phyloP scores from a whole-genome alignment of 2,329 filamentous ascomycete species.

The Colletotrichum tropicale region DNA sequence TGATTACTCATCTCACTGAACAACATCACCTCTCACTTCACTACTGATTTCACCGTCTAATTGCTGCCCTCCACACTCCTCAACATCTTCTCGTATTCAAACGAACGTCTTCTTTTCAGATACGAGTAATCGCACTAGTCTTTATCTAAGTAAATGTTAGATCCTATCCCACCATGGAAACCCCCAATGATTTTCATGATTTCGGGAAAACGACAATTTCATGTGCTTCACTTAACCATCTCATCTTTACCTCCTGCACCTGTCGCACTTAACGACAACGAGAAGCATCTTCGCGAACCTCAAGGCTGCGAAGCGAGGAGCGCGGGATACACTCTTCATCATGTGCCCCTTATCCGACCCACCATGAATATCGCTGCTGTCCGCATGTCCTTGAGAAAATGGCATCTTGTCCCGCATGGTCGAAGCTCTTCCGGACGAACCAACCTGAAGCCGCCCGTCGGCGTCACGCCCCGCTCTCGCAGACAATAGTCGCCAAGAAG shows the following conservation, averaged over 20 bases:
- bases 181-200: neutral
- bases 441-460: neutral
- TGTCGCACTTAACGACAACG: neutral
- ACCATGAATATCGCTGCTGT: neutral
- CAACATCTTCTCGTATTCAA: neutral
- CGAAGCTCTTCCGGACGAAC: neutral
- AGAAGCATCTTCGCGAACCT: neutral
- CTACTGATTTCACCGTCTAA: neutral
- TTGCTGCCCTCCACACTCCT: too few species aligned
- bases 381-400: neutral
- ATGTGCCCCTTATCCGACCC: too few species aligned
- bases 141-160: neutral
- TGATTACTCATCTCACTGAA: neutral
- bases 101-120: neutral
- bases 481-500: neutral
- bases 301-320: too few species aligned
- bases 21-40: neutral
- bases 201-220: neutral
- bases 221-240: neutral
- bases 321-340: too few species aligned
- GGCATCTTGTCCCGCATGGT: neutral
- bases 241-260: neutral
- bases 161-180: neutral
- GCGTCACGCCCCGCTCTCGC: neutral
- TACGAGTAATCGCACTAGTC: neutral